Evolutionary conservation across 2,329 filamentous ascomycete species (phyloP).

Genomic region (Fusarium guadeloupense): DNA sequence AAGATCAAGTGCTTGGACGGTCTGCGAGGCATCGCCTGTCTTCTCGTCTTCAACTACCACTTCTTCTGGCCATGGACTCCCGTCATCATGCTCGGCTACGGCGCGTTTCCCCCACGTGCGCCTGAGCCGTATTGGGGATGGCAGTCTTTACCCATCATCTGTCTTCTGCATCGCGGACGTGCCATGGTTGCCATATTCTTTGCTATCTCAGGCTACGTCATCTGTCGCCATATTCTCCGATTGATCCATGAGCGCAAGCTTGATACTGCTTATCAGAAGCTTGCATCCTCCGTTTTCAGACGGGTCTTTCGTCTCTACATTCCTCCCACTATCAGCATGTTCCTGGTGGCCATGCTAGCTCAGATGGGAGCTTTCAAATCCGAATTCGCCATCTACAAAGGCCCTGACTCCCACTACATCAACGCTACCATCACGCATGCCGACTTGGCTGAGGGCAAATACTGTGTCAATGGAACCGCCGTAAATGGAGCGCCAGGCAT

Average conservation of each 20-base stretch:
- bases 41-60: conserved; percentile 55
- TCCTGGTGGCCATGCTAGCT: conserved; percentile 51
- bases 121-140: conserved; percentile 48
- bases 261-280: conserved; percentile 49
- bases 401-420: conserved; percentile 52
- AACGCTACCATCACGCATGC: conserved; percentile 49
- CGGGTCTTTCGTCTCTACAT: conserved; percentile 53
- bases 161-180: conserved; percentile 51
- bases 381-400: conserved; percentile 49
- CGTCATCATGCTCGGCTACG: conserved; percentile 52
- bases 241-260: conserved; percentile 49
- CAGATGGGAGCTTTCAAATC: conserved; percentile 51
- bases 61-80: conserved; percentile 55
- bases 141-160: conserved; percentile 52
- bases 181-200: conserved; percentile 57
- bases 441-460: conserved; percentile 18
- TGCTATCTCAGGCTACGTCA: conserved; percentile 55
- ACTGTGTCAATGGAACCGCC: conserved; percentile 45
- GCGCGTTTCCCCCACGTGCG: conserved; percentile 49
- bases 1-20: conserved; percentile 54
- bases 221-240: conserved; percentile 51
- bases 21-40: conserved; percentile 53
- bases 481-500: conserved; percentile 43
- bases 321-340: conserved; percentile 53
- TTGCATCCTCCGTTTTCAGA: conserved; percentile 51